Evolutionary conservation across 139 green algal species (phyloP).

Genomic region (Chlorella sp.): DNA sequence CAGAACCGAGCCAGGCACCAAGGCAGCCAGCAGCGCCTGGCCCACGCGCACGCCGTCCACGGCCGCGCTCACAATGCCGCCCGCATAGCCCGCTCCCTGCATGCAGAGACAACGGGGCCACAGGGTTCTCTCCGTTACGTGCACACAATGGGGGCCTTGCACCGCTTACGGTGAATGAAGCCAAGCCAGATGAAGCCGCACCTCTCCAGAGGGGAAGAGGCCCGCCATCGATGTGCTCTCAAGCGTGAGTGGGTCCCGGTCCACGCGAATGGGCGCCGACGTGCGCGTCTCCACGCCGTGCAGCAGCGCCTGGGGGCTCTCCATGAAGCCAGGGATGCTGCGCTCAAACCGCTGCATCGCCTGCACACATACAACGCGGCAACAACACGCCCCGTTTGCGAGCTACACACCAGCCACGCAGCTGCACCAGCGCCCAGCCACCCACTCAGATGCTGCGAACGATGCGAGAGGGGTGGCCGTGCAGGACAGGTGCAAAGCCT

Average conservation of each 20-base stretch:
- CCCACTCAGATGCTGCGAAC: no score
- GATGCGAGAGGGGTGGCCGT: no score
- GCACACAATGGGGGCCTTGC: no score
- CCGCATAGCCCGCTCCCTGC: constrained; percentile 78
- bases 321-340: constrained; percentile 47
- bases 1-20: no score
- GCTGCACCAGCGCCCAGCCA: no score
- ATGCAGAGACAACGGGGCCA: not conserved
- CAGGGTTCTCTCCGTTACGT: no score
- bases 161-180: no score
- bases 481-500: not conserved
- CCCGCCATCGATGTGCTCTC: constrained; percentile 43
- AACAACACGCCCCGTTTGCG: no score
- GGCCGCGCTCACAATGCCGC: constrained; percentile 76
- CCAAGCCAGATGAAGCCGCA: no score
- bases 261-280: constrained; percentile 50
- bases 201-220: constrained; percentile 66
- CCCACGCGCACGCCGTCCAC: constrained; percentile 57
- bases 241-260: constrained; percentile 12
- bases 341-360: constrained; percentile 52
- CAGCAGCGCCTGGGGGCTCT: constrained; percentile 38
- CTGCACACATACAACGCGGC: no score
- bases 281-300: constrained; percentile 78
- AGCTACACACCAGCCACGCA: no score
- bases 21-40: not conserved